Base-by-base conservation (phyloP, 441 rosid genomes). In the Metrosideros polymorpha region DNA sequence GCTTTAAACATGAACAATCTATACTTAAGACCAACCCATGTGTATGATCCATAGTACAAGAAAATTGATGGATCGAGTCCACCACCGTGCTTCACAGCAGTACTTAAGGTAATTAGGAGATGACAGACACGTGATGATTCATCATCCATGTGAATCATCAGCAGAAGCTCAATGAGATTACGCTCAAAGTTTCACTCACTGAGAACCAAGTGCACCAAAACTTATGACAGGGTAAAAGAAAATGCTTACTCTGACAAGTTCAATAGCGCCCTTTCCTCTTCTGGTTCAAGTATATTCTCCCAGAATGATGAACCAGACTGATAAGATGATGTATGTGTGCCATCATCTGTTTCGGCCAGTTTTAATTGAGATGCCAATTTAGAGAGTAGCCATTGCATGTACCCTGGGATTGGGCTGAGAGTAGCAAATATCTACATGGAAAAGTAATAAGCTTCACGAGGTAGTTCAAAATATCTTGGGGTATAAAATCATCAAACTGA, bases 401-500 rank as follows among this genome's bases (percentile, higher is more conserved):
- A 98, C 83, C 98, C 99, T 71, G 98, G 98, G 86, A 98, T 95
- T 85, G 99, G 99, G 87, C 99, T 98, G 83, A 96, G 93, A 18
- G 99, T 98, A 82, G 96, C 99, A 94, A 96, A 98, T 86, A 89
- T 95, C 99, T 98, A 82, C 57, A 61, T 35, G 85, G 55, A 35
- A 85, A 84, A 66, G 76, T 56, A 77, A 85, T 87, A 85, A 77
- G 55, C 77, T 84, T 76, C 85, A 87, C 57, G 6, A 63, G 54
- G 86, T 83, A 86, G 63, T 49, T 71, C n/a, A 22, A 71, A 71
- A 71, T 2, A 71, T 71, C 35, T 71, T 22, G n/a, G 47, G 17
- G 82, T 30, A 43, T 12, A 42, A 83, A 52, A 42, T 55, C 52
- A 49, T n/a, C 77, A 42, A 19, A 49, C 30, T 13, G 71, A 86